A percentile compares a stretch with the other conserved stretches of the same genome.
phyloP scores from a whole-genome alignment of 2,329 filamentous ascomycete genomes.

The Ophiocordyceps camponoti-saundersi region DNA sequence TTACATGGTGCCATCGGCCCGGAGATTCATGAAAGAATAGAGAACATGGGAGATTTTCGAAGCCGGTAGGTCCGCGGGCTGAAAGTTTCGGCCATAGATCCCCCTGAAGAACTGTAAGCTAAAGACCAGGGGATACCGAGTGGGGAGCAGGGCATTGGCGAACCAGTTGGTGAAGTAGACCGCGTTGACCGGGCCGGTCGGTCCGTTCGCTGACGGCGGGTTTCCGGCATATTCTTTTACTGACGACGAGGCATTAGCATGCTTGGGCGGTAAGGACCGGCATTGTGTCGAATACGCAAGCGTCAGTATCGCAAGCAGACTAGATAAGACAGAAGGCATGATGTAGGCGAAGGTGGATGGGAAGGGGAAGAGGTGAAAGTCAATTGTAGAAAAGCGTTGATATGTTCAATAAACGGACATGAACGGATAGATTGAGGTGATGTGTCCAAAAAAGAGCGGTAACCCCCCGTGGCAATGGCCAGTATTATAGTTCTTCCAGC shows the following conservation, averaged over 20 bases:
- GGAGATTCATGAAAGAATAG: constrained; percentile 67
- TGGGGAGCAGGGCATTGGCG: constrained; percentile 1
- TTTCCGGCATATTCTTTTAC: constrained; percentile 3
- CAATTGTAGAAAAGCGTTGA: too few species aligned
- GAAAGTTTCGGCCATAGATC: constrained; percentile 60
- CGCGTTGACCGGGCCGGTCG: constrained; percentile 15
- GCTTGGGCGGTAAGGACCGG: not conserved
- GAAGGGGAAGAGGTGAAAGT: too few species aligned
- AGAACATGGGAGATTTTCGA: constrained; percentile 61
- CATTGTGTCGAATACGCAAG: not conserved
- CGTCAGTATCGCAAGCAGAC: not conserved
- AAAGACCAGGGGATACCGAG: not conserved
- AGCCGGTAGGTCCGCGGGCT: constrained; percentile 52
- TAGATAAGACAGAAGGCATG: not conserved
- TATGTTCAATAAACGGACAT: not conserved
- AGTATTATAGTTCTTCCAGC: not conserved
- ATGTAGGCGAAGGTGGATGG: not conserved
- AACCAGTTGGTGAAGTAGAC: constrained; percentile 34
- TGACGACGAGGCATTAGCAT: constrained; percentile 3
- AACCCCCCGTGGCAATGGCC: not conserved
- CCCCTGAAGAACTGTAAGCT: constrained; percentile 26
- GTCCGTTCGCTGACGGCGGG: constrained; percentile 1
- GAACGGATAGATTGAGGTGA: not conserved
- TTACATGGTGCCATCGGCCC: constrained; percentile 54
- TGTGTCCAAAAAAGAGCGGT: not conserved